Conservation (phyloP, 1,284 basidiomycete species). For the Naganishia sp. region DNA sequence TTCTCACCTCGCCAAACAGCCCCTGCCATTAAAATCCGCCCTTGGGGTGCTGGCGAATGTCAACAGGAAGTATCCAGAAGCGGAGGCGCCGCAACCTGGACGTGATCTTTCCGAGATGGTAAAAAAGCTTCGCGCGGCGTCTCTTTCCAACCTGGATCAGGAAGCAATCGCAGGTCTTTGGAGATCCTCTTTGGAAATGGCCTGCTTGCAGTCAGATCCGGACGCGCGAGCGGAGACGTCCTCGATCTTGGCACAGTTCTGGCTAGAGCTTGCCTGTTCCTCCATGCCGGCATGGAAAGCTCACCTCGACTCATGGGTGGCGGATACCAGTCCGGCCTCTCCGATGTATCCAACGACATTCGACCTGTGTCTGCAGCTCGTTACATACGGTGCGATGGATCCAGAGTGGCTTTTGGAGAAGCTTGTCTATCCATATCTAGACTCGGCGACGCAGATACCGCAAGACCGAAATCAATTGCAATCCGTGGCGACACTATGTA, state of each 20-base stretch:
- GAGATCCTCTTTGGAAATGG: slow-evolving; percentile 12
- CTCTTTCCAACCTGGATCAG: not conserved
- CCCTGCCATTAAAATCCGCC: no score
- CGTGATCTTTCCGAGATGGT: not conserved
- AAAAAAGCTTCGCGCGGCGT: slow-evolving; percentile 1
- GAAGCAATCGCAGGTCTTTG: slow-evolving; percentile 9
- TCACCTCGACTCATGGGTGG: slow-evolving; percentile 4
- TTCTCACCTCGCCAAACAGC: not conserved
- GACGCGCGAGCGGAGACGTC: not conserved
- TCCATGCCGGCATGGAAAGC: not conserved
- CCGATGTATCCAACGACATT: not conserved
- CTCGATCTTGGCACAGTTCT: not conserved
- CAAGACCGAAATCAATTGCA: slow-evolving; percentile 3
- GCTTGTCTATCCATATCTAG: slow-evolving; percentile 7
- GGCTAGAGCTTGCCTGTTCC: not conserved
- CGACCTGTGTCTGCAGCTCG: slow-evolving; percentile 4
- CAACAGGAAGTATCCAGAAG: not conserved
- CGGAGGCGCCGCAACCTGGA: not conserved
- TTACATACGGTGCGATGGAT: slow-evolving; percentile 2
- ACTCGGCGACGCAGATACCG: slow-evolving; percentile 3
- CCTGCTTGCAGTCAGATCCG: not conserved
- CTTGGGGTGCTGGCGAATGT: not conserved
- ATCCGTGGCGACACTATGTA: not conserved
- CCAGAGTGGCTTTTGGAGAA: slow-evolving; percentile 3
- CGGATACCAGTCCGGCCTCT: not conserved